phyloP scores from a whole-genome alignment of 2,329 filamentous ascomycete species.

The Mariannaea sp. region DNA sequence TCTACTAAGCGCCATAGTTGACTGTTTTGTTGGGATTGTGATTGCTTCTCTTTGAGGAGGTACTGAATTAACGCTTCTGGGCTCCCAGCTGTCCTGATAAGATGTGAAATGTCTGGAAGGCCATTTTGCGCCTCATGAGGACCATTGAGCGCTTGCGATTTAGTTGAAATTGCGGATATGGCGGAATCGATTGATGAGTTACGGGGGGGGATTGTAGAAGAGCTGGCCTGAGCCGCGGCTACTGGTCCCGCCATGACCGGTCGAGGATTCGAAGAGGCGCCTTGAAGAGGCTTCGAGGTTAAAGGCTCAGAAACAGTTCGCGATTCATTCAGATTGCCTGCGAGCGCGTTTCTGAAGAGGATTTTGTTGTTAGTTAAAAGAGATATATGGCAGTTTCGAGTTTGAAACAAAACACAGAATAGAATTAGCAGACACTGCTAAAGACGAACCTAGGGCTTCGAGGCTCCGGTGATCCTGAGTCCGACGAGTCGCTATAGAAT shows the following conservation, averaged over 20 bases:
- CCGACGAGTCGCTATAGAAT: slow-evolving; percentile 46
- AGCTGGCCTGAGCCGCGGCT: slow-evolving; percentile 47
- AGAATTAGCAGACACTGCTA: slow-evolving; percentile 6
- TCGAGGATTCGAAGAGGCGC: slow-evolving; percentile 45
- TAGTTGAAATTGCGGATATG: slow-evolving; percentile 75
- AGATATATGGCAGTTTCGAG: not conserved
- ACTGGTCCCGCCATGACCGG: slow-evolving; percentile 55
- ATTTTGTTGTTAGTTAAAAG: slow-evolving; percentile 17
- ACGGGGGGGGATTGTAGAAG: slow-evolving; percentile 57
- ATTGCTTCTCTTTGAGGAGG: slow-evolving; percentile 88
- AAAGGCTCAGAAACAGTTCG: slow-evolving; percentile 52
- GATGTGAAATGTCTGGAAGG: slow-evolving; percentile 74
- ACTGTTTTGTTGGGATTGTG: slow-evolving; percentile 83
- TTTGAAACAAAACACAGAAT: not conserved
- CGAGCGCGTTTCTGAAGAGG: slow-evolving; percentile 34
- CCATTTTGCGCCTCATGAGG: slow-evolving; percentile 63
- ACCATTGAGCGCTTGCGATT: slow-evolving; percentile 59
- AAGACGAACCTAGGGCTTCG: slow-evolving; percentile 42
- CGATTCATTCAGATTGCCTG: slow-evolving; percentile 53
- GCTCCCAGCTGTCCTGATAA: slow-evolving; percentile 85
- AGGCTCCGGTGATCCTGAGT: slow-evolving; percentile 42
- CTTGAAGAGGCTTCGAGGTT: slow-evolving; percentile 50
- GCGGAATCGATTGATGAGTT: slow-evolving; percentile 92
- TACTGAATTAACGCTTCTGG: slow-evolving; percentile 88
- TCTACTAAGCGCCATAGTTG: slow-evolving; percentile 96